Evolutionary conservation across 345 rosid species (phyloP), one percentile per base, ranked within the genome.

Genomic region (Brassica carinata): DNA sequence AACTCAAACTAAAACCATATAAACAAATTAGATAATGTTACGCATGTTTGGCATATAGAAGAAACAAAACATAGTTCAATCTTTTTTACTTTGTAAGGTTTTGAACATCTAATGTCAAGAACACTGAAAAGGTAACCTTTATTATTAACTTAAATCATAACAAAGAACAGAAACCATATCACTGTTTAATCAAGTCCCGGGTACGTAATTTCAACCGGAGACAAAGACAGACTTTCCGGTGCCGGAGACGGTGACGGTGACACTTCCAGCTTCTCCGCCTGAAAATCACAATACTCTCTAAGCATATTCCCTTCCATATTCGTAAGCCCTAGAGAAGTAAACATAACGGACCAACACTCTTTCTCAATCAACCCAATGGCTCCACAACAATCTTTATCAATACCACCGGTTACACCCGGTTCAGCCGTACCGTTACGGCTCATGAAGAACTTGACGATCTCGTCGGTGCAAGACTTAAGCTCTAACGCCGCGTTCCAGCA

Each of bases 261-360:
- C 2, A 71, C 4, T n/a, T 9, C 76, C 57, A 72, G 5, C 13
- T 76, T 59, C 27, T 67, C 71, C 1, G 29, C 55, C 68, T 77
- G 74, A 51, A 71, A 51, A 19, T 91, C 92, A 64, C 97, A 94
- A 55, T 91, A 94, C 61, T 88, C 94, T 40, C 83, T 76, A 1
- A 94, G 86, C 33, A 87, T 79, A 67, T 86, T 84, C 5, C 87
- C 91, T 85, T 92, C 90, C 82, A 90, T 85, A 0, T 77, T 26
- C 0, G 92, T 86, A 80, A 94, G 91, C 1, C 98, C 92, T 5
- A 90, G 82, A 29, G 97, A 86, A 45, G 89, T 85, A 29, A 90
- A 88, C 97, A 94, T 87, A 1, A 90, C 80, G 9, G 97, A 94
- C 95, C 95, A 92, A 82, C 98, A 94, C 11, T 87, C 76, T 18